Evolutionary conservation across 2,329 filamentous ascomycete species (phyloP), one percentile per base, ranked within the genome.

Genomic region (Penicillium thymicola): DNA sequence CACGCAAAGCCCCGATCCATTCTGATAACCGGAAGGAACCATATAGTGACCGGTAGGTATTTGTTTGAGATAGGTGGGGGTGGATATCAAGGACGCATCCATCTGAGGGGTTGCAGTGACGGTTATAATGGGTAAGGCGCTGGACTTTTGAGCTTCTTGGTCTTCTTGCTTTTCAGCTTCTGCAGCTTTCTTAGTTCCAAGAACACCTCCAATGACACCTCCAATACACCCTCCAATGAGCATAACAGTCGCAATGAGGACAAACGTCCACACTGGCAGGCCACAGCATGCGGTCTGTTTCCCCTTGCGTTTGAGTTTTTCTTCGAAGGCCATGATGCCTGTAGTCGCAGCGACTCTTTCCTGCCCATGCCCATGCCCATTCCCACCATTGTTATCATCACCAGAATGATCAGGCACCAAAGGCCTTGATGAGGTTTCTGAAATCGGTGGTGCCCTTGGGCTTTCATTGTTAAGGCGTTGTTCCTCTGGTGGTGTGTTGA

Each of bases 121-220:
- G 41, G 80, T 81, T 10, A 79, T 71, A 45, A 76, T 73, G 55
- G 67, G 63, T 30, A 63, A 67, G 23, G 62, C 59, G 9, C 44
- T 57, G 7, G 60, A 57, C 16, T 46, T 52, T 28, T 65, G 55
- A n/a, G 55, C 45, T 23, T 51, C 40, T 21, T 57, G 58, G 46
- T 61, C 66, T 55, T 66, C 55, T 30, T 18, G 7, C 48, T 59
- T 61, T 27, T 64, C 65, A 50, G 67, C 64, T 42, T 65, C 67
- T 28, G 69, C 69, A 7, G 69, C 73, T 59, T 70, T 72, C 52
- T 69, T 72, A 37, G 78, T 80, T 14, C 78, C 79, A 50, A 83
- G 66, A 25, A 83, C 72, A 37, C 80, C 81, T 5, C 82, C 82
- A 63, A 84, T 78, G 6, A 80, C 78, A 52, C 79, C 81, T 50